These are phyloP conservation scores for Domatiomyces catenatus DNA, from an alignment of 2,329 filamentous ascomycete genomes.

Conservation along the genomic window DNA sequence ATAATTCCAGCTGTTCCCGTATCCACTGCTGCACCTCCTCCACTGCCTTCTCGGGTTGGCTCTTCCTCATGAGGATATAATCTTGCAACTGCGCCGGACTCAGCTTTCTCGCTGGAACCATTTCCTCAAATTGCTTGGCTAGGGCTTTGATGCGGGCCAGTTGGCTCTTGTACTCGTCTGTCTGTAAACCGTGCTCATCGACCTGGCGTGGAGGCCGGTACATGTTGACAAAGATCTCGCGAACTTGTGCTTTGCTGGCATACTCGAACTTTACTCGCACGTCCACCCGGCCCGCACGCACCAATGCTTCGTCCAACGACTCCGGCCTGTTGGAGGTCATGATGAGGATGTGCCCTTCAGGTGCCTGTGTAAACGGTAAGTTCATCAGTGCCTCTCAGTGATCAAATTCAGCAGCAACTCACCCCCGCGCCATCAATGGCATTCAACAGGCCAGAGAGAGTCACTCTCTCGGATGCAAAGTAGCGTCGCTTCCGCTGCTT, in stretches of 20 bases:
- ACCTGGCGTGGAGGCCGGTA: conserved; percentile 6
- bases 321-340: conserved; percentile 71
- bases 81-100: conserved; percentile 51
- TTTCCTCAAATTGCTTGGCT: conserved; percentile 30
- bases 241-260: conserved; percentile 15
- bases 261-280: conserved; percentile 45
- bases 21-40: conserved; percentile 28
- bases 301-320: conserved; percentile 54
- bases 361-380: conserved; percentile 28
- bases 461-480: conserved; percentile 31
- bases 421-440: conserved; percentile 65
- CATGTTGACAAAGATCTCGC: conserved; percentile 19
- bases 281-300: conserved; percentile 58
- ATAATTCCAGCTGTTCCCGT: background rate
- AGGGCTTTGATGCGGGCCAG: background rate
- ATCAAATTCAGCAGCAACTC: too few species aligned
- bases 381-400: background rate
- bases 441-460: conserved; percentile 64
- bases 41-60: conserved; percentile 40
- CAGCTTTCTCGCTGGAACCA: conserved; percentile 39
- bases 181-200: background rate
- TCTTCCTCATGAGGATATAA: conserved; percentile 48
- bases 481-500: conserved; percentile 1
- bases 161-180: background rate
- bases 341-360: conserved; percentile 65